Evolutionary conservation across 1,284 basidiomycete genomes (phyloP).

Genomic region (Cerioporus squamosus): DNA sequence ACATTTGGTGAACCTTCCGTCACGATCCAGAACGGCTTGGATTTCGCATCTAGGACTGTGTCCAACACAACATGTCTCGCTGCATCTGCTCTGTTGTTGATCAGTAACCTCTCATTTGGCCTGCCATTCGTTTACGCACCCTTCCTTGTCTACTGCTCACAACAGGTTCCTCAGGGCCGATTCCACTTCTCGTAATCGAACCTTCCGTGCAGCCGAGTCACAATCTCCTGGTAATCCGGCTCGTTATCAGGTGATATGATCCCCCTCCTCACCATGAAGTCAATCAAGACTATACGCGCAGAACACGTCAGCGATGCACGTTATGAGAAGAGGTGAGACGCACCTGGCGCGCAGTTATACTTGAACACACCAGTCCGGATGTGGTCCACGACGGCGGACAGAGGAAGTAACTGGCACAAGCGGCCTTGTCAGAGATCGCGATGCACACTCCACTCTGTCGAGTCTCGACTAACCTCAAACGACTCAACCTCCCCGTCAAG

Average conservation of each 20-base stretch:
- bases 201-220: conserved; percentile 71
- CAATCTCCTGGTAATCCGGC: conserved; percentile 72
- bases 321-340: not conserved
- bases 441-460: too few relatives aligned
- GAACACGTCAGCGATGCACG: not conserved
- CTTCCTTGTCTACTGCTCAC: too few relatives aligned
- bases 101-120: too few relatives aligned
- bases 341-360: conserved; percentile 82
- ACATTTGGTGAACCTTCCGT: too few relatives aligned
- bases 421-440: not conserved
- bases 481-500: conserved; percentile 93
- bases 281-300: conserved; percentile 67
- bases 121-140: too few relatives aligned
- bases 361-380: conserved; percentile 80
- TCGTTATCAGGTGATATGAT: conserved; percentile 81
- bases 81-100: too few relatives aligned
- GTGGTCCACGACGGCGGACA: conserved; percentile 55
- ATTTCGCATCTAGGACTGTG: too few relatives aligned
- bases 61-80: too few relatives aligned
- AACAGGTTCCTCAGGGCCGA: not conserved
- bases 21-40: too few relatives aligned
- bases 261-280: conserved; percentile 83
- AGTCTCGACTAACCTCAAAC: conserved; percentile 75
- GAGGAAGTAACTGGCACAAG: conserved; percentile 55
- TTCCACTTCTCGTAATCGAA: conserved; percentile 69